Percentiles rank a stretch among this genome's conserved stretches.
These are phyloP conservation scores for Raddia distichophylla DNA, from an alignment of 176 grass and related monocot species.

Conservation along the genomic window DNA sequence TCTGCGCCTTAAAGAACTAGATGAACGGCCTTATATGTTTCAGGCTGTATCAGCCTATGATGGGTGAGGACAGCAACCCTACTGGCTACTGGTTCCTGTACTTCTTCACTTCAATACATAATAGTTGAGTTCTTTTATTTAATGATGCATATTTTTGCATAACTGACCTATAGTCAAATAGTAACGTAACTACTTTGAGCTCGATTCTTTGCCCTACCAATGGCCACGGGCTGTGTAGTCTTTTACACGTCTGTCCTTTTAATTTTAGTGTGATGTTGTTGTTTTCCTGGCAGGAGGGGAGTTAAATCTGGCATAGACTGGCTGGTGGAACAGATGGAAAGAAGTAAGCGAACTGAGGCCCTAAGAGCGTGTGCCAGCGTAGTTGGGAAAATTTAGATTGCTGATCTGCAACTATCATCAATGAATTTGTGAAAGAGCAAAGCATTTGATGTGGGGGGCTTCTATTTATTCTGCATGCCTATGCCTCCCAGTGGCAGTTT, in stretches of 20 bases:
- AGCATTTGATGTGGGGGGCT: slow-evolving; percentile 1
- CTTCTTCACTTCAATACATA: background rate
- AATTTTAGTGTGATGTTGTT: slow-evolving; percentile 9
- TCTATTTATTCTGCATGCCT: slow-evolving; percentile 6
- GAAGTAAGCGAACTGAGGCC: slow-evolving; percentile 71
- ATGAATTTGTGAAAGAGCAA: slow-evolving; percentile 25
- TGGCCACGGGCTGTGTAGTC: background rate
- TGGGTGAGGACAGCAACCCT: slow-evolving; percentile 56
- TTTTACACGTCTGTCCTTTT: background rate
- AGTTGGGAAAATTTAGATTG: slow-evolving; percentile 57
- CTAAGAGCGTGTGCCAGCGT: slow-evolving; percentile 50
- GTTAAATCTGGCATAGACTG: slow-evolving; percentile 78
- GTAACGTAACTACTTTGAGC: background rate
- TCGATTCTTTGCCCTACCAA: background rate
- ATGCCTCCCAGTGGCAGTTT: background rate
- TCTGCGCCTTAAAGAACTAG: slow-evolving; percentile 77
- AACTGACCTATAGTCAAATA: background rate
- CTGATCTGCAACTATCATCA: background rate
- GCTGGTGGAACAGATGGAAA: slow-evolving; percentile 85
- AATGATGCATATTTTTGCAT: background rate
- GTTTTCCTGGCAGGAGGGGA: slow-evolving; percentile 52
- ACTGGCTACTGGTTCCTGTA: background rate
- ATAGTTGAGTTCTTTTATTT: slow-evolving; percentile 21
- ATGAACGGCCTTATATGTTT: slow-evolving; percentile 74
- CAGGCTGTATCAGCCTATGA: slow-evolving; percentile 85